These are phyloP conservation scores for Oropetium thomaeum DNA, from an alignment of 176 grass and related monocot genomes.

Conservation along the genomic window DNA sequence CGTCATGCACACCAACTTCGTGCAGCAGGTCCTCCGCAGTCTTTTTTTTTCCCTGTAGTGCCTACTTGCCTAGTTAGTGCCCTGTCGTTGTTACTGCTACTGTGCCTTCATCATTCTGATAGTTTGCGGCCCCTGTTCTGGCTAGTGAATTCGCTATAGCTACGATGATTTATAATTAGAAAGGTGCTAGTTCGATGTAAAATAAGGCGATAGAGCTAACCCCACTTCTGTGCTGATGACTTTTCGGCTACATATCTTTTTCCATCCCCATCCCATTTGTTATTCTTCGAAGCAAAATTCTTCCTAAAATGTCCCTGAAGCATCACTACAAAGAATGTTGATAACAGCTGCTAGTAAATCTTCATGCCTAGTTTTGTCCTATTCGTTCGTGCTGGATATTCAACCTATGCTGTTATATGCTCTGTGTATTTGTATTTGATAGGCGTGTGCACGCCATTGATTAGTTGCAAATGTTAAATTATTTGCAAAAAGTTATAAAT, in stretches of 20 bases:
- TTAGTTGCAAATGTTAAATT: not conserved
- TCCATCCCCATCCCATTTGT: not conserved
- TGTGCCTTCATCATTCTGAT: not conserved
- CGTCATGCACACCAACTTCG: conserved; percentile 99
- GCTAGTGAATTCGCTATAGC: not conserved
- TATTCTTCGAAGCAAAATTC: not conserved
- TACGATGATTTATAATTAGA: not conserved
- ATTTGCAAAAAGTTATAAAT: no score
- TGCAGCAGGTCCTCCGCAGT: conserved; percentile 67
- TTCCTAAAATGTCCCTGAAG: not conserved
- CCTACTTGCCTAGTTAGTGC: no score
- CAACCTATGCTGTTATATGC: not conserved
- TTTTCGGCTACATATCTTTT: not conserved
- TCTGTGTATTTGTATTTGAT: not conserved
- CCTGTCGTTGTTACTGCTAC: not conserved
- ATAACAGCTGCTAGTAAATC: not conserved
- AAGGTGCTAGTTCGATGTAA: not conserved
- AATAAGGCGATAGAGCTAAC: not conserved
- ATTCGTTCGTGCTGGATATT: not conserved
- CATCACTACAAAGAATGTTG: not conserved
- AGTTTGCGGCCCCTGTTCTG: not conserved
- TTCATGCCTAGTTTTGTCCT: not conserved
- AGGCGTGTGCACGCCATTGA: not conserved
- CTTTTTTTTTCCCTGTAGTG: no score
- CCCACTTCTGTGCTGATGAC: not conserved